Percentiles rank a stretch among this genome's conserved stretches.
Conservation (phyloP, 768 basidiomycete species). For the Hygrophorus pudorinus region DNA sequence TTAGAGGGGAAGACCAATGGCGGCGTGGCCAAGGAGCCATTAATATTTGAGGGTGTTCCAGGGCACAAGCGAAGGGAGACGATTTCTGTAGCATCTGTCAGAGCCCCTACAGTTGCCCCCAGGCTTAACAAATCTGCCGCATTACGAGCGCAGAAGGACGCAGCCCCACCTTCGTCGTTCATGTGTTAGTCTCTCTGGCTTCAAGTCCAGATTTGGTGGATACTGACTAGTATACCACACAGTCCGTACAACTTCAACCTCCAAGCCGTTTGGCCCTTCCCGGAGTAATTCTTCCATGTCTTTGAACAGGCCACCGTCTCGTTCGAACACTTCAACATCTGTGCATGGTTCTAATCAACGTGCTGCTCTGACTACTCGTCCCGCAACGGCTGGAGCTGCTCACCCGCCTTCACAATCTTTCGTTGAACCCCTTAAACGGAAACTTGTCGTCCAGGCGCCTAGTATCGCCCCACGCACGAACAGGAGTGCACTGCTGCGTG, state of each 20-base stretch:
- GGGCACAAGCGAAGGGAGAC: constrained; percentile 76
- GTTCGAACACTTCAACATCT: constrained; percentile 21
- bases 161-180: constrained; percentile 55
- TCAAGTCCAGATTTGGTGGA: constrained; percentile 1
- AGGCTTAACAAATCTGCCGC: constrained; percentile 75
- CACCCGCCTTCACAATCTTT: constrained; percentile 39
- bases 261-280: constrained; percentile 34
- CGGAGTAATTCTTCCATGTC: constrained; percentile 34
- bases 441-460: constrained; percentile 25
- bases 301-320: constrained; percentile 11
- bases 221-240: constrained; percentile 1
- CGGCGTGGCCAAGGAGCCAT: constrained; percentile 14
- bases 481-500: constrained; percentile 61
- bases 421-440: constrained; percentile 19
- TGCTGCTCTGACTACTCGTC: constrained; percentile 10
- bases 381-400: constrained; percentile 7
- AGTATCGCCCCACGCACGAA: constrained; percentile 62
- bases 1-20: too few relatives aligned
- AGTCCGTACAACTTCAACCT: constrained; percentile 39
- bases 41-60: constrained; percentile 69
- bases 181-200: constrained; percentile 43
- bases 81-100: constrained; percentile 58
- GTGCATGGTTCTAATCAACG: constrained; percentile 3
- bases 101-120: constrained; percentile 57
- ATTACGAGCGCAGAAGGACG: constrained; percentile 51